phyloP scores from a whole-genome alignment of 371 early-diverging fungal genomes.

The Lichtheimia ornata region DNA sequence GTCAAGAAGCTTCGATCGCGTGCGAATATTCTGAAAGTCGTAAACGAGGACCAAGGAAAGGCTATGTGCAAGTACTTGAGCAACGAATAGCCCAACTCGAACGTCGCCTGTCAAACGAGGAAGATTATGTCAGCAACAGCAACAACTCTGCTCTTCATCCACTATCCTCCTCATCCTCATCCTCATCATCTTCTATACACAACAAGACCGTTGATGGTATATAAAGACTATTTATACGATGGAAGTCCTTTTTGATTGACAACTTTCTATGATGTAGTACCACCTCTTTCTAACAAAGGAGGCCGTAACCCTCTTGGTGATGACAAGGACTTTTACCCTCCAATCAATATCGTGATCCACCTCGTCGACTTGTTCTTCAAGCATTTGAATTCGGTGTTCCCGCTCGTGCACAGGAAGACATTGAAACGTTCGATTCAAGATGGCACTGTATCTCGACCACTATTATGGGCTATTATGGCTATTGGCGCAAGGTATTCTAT shows the following conservation, averaged over 20 bases:
- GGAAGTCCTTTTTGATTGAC: not conserved
- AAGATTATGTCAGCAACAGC: not conserved
- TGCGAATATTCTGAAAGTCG: constrained; percentile 78
- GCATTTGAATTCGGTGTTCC: constrained; percentile 55
- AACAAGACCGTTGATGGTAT: not conserved
- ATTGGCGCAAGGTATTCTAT: constrained; percentile 42
- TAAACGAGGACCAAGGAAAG: constrained; percentile 83
- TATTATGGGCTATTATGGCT: constrained; percentile 48
- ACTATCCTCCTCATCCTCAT: not conserved
- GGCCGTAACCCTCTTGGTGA: constrained; percentile 7
- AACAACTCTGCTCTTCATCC: constrained; percentile 4
- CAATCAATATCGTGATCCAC: constrained; percentile 51
- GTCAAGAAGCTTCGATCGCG: constrained; percentile 57
- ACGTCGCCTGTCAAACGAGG: constrained; percentile 39
- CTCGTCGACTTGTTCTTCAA: constrained; percentile 63
- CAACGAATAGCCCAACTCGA: constrained; percentile 68
- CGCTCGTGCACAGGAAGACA: constrained; percentile 52
- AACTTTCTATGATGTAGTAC: too few species aligned
- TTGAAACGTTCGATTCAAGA: constrained; percentile 32
- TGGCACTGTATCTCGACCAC: constrained; percentile 38
- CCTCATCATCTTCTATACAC: not conserved
- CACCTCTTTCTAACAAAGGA: not conserved
- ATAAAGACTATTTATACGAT: not conserved
- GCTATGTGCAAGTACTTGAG: constrained; percentile 76
- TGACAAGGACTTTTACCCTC: constrained; percentile 28